Conservation (phyloP, 345 rosid genomes). For the Noccaea bulbosa region DNA sequence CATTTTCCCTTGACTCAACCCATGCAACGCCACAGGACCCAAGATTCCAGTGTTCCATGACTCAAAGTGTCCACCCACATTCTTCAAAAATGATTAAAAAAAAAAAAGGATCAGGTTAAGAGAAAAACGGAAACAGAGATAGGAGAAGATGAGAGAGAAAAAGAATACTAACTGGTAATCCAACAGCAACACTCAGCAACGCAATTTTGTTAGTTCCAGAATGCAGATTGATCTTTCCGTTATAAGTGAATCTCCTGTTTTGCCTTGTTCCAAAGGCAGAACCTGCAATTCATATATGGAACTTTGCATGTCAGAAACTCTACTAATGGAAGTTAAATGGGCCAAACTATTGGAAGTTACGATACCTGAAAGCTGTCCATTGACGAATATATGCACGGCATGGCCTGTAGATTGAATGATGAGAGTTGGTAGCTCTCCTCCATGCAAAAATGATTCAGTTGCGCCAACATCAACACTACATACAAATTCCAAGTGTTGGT, state of each 20-base stretch:
- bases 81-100: conserved; percentile 49
- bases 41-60: conserved; percentile 93
- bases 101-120: neutral
- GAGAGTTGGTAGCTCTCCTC: conserved; percentile 92
- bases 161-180: conserved; percentile 75
- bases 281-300: conserved; percentile 50
- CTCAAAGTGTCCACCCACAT: conserved; percentile 96
- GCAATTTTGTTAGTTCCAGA: conserved; percentile 92
- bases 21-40: conserved; percentile 94
- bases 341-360: conserved; percentile 5
- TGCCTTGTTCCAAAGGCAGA: conserved; percentile 89
- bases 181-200: conserved; percentile 91
- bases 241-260: conserved; percentile 70
- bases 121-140: conserved; percentile 3
- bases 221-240: conserved; percentile 76
- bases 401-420: conserved; percentile 87
- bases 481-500: conserved; percentile 9
- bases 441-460: conserved; percentile 85
- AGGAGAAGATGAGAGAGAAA: neutral
- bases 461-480: conserved; percentile 76
- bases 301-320: conserved; percentile 23
- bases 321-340: neutral
- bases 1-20: conserved; percentile 85
- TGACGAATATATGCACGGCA: conserved; percentile 88
- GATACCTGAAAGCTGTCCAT: conserved; percentile 89